Evolutionary conservation across 345 rosid species (phyloP).

Genomic region (Bruguiera parviflora): DNA sequence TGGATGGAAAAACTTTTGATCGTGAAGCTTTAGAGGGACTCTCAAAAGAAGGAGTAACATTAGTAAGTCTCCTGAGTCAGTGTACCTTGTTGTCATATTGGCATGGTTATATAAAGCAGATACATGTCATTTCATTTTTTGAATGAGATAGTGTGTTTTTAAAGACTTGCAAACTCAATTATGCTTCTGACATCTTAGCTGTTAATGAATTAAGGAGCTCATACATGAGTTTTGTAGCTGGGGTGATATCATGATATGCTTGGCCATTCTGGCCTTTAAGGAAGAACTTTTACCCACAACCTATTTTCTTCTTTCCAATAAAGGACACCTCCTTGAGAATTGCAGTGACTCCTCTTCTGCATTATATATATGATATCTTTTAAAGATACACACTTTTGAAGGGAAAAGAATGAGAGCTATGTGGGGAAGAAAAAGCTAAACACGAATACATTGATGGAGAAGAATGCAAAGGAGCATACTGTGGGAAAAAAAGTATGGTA

Average conservation of each 20-base stretch:
- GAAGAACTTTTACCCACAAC: too few relatives aligned
- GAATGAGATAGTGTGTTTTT: not conserved
- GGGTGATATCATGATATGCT: too few relatives aligned
- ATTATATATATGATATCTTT: too few relatives aligned
- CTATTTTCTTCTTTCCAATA: too few relatives aligned
- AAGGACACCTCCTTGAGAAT: too few relatives aligned
- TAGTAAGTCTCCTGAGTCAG: slow-evolving; percentile 51
- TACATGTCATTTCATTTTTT: slow-evolving; percentile 4
- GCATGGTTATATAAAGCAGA: not conserved
- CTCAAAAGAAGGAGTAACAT: slow-evolving; percentile 94
- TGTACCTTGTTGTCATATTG: slow-evolving; percentile 6
- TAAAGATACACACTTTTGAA: not conserved
- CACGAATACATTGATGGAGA: not conserved
- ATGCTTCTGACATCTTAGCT: not conserved
- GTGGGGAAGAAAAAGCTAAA: not conserved
- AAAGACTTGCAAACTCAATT: not conserved
- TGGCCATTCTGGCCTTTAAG: too few relatives aligned
- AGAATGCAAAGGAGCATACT: not conserved
- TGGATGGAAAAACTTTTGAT: slow-evolving; percentile 88
- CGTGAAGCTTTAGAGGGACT: slow-evolving; percentile 81
- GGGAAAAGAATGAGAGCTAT: not conserved
- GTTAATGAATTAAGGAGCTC: not conserved
- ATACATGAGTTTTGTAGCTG: too few relatives aligned
- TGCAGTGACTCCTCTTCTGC: too few relatives aligned
- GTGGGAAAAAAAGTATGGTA: not conserved